phyloP scores from a whole-genome alignment of 1,284 basidiomycete genomes.

The Pseudozyma sp. region DNA sequence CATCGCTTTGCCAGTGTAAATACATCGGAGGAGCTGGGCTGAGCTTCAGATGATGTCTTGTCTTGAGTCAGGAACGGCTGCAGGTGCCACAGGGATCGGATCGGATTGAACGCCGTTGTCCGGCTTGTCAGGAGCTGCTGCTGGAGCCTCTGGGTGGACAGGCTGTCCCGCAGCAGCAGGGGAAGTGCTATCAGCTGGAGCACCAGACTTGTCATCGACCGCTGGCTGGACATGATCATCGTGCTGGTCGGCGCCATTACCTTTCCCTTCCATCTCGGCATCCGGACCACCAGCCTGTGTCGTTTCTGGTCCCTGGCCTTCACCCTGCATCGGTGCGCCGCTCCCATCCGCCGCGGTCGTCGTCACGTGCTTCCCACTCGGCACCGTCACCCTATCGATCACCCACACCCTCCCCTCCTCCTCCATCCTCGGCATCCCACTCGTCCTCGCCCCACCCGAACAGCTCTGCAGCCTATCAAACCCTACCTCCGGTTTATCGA shows the following conservation, averaged over 20 bases:
- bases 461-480: slow-evolving; percentile 37
- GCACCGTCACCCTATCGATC: slow-evolving; percentile 41
- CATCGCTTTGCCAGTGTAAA: too few species aligned
- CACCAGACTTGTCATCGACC: not conserved
- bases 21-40: too few species aligned
- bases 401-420: slow-evolving; percentile 27
- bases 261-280: too few species aligned
- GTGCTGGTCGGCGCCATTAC: too few species aligned
- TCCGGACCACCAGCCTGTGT: too few species aligned
- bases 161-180: too few species aligned
- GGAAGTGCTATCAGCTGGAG: not conserved
- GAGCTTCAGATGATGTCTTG: too few species aligned
- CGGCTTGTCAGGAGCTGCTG: not conserved
- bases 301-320: too few species aligned
- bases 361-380: slow-evolving; percentile 23
- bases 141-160: not conserved
- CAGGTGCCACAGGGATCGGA: too few species aligned
- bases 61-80: too few species aligned
- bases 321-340: not conserved
- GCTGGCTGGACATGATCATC: too few species aligned
- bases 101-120: not conserved
- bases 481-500: slow-evolving; percentile 18
- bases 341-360: not conserved
- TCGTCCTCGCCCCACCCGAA: slow-evolving; percentile 26
- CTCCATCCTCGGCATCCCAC: slow-evolving; percentile 12